Evolutionary conservation across 345 rosid species (phyloP), one percentile per base, ranked within the genome.

Genomic region (Hypericum androsaemum): DNA sequence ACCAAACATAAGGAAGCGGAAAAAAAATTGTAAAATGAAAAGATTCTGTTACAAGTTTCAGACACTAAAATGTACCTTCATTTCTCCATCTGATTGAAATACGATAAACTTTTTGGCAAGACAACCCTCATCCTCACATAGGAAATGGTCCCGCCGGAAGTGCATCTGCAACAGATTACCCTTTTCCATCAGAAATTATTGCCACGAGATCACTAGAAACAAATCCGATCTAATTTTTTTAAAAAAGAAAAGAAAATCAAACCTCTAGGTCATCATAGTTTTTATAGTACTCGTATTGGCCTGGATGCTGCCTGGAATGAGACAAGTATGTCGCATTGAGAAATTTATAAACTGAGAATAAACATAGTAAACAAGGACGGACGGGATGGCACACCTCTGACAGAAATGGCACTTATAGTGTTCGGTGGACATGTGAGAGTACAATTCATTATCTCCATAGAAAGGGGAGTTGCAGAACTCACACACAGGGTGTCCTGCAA

Each of bases 51-150:
- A 22, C 32, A 22, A 22, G 32, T 22, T 22, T 22, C 32, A 22
- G 32, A 22, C 32, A 22, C 32, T 22, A 22, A 22, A 22, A 46
- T 14, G n/a, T 3, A 92, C 98, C 95, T 94, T 94, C 79, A 94
- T 60, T 72, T 86, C 99, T 15, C 80, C 69, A 66, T 94, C 99
- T 49, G 80, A 77, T 58, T 63, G 89, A 68, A 94, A 94, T 56
- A 81, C 99, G 13, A 81, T 38, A 70, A 94, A 86, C 71, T 94
- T 94, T 69, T 94, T 86, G 57, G 86, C 58, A 53, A 94, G 99
- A 65, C 98, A 88, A 7, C 75, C 78, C 60, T 94, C 97, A 60
- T 94, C 99, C 69, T 94, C 97, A 58, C 99, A 94, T 8, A 88
- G 82, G 57, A 70, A 81, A 78, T 94, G 99, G 40, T 85, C 95